Base-by-base conservation (phyloP, 2,329 filamentous ascomycete species). In the Biscogniauxia mediterranea region DNA sequence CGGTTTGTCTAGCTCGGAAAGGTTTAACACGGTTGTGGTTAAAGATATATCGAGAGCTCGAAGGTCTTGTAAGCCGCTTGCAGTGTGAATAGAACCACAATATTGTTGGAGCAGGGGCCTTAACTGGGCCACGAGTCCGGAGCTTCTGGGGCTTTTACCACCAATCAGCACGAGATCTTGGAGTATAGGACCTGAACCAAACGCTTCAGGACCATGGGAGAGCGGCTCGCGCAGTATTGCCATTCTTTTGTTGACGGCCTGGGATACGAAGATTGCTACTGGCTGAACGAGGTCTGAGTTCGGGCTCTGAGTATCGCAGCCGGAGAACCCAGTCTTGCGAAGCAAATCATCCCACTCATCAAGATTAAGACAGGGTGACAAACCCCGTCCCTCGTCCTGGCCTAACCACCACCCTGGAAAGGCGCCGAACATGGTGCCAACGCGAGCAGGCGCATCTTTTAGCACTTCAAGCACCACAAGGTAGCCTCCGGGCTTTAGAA, bases 201-300 rank as follows among this genome's bases (percentile, higher is more conserved):
- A 42, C 15, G 8, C 11, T 3, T 21, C 54, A 6, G 26, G 54
- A 55, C 13, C n/a, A 13, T 20, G 7, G 15, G 54, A 46, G 15
- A 68, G 57, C 0, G 71, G 72, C 3, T 66, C 54, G 1, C 68
- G 64, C 1, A 74, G 58, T 9, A 68, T 55, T 1, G 32, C 9
- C 5, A 72, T 54, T 5, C 60, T 60, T 13, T 66, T 56, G 52
- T 73, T 67, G 8, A 70, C 58, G 7, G 71, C 70, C 56, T 71
- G 69, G 2, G 65, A 62, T 8, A 61, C 60, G 38, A 73, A 60
- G 42, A 71, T 62, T 17, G 58, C 57, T 13, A 56, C 17, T 0
- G 62, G 55, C 3, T 49, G 26, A 11, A 57, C 28, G 17, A 58
- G 23, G 49, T 63, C 58, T n/a, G 20, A 19, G 15, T 61, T 51